Evolutionary conservation across 345 rosid genomes (phyloP).

Genomic region (Camelina neglecta): DNA sequence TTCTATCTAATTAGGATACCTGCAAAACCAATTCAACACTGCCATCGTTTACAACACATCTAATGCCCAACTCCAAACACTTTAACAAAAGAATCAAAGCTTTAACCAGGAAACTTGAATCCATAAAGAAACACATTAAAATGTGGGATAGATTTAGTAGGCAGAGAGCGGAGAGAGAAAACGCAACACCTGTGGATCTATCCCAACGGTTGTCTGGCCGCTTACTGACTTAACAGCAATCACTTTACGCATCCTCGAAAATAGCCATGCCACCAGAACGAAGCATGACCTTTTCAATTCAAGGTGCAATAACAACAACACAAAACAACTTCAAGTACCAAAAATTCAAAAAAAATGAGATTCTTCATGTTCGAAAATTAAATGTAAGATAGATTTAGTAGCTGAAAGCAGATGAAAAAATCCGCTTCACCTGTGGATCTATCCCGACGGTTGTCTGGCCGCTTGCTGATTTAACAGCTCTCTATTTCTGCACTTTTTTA

Average conservation of each 20-base stretch:
- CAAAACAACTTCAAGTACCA: neutral
- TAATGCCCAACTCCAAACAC: neutral
- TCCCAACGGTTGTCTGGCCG: constrained; percentile 47
- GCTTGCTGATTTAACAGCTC: constrained; percentile 42
- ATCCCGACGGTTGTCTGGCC: constrained; percentile 46
- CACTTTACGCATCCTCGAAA: constrained; percentile 30
- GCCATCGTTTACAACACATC: neutral
- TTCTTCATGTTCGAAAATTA: neutral
- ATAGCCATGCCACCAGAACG: constrained; percentile 25
- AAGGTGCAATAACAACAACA: constrained; percentile 20
- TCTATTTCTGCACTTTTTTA: constrained; percentile 30
- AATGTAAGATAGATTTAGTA: constrained; percentile 42
- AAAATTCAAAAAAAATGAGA: neutral
- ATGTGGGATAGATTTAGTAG: constrained; percentile 43
- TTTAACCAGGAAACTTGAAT: neutral
- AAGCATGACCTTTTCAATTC: constrained; percentile 15
- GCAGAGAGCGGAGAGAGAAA: constrained; percentile 8
- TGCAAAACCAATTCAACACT: neutral
- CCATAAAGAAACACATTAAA: neutral
- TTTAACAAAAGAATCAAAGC: neutral
- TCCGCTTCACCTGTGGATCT: constrained; percentile 42
- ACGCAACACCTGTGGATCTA: constrained; percentile 42
- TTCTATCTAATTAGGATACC: neutral
- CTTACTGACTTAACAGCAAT: constrained; percentile 33
- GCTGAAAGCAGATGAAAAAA: constrained; percentile 30